A percentile compares a stretch with the other conserved stretches of the same genome.
phyloP scores from a whole-genome alignment of 352 stramenopile genomes.

The Pythium pyrilobum region DNA sequence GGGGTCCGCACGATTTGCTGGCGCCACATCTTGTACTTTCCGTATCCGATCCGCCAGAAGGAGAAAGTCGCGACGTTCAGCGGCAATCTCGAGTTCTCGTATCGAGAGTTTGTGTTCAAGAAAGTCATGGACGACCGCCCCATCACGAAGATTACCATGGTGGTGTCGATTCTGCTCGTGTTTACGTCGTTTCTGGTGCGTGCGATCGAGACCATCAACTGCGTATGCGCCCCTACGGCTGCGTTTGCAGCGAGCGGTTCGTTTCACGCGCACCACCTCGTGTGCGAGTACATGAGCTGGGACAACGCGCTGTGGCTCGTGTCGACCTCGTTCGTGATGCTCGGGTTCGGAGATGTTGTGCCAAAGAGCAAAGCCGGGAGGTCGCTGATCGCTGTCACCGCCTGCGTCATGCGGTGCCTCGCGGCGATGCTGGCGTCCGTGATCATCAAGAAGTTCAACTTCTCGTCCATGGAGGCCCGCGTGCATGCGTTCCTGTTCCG shows the following conservation, averaged over 20 bases:
- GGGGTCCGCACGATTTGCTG: conserved; percentile 42
- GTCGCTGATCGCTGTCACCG: conserved; percentile 24
- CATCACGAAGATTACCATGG: conserved; percentile 32
- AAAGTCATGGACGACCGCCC: conserved; percentile 61
- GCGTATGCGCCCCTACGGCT: conserved; percentile 20
- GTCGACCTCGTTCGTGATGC: conserved; percentile 38
- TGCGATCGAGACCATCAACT: conserved; percentile 44
- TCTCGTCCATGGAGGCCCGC: conserved; percentile 56
- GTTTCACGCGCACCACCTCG: not conserved
- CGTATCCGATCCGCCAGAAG: conserved; percentile 66
- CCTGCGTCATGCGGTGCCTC: conserved; percentile 29
- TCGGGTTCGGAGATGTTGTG: conserved; percentile 43
- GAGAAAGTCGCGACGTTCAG: conserved; percentile 57
- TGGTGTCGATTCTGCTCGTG: conserved; percentile 21
- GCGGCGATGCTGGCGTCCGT: conserved; percentile 48
- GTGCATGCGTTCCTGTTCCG: conserved; percentile 62
- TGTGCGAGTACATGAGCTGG: conserved; percentile 28
- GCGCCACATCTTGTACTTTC: conserved; percentile 53
- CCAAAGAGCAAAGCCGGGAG: conserved; percentile 23
- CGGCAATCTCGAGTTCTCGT: conserved; percentile 62
- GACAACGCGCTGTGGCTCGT: conserved; percentile 41
- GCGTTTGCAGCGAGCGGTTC: not conserved
- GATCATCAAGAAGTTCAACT: conserved; percentile 57
- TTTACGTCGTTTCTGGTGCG: conserved; percentile 39
- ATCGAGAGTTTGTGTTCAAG: conserved; percentile 65